Evolutionary conservation across 768 basidiomycete genomes (phyloP), one percentile per base, ranked within the genome.

Genomic region (Amanita pseudoporphyria): DNA sequence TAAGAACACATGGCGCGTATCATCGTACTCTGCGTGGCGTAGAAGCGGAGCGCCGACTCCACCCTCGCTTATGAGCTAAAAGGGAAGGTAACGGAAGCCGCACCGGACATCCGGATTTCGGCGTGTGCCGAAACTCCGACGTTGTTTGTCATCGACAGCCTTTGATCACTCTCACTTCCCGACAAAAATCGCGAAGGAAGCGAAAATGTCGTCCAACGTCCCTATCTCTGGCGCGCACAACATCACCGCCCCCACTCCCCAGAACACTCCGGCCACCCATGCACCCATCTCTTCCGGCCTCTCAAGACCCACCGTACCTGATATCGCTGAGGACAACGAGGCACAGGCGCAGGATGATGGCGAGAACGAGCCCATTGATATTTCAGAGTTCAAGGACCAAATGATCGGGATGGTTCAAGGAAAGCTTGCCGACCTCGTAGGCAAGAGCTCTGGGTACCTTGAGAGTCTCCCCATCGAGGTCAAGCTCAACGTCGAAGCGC

Each of bases 381-480:
- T 74, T 37, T 63, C 66, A 4, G 71, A 68, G 18, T 61, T 71
- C 47, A 67, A 79, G 65, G 73, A 77, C 57, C 83, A 84, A 16
- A 83, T 91, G 72, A 70, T 91, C 38, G 83, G 81, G 46, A 76
- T 98, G 66, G 91, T 98, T 12, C 91, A 97, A 55, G 84, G 84
- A 56, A 85, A 82, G 66, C 85, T 99, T 53, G 80, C 82, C 31
- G 74, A 74, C 58, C 82, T 99, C 32, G 70, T 97, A 55, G 95
- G 95, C 43, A 84, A 82, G 66, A 90, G 89, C 62, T 94, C 90
- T 12, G 93, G 93, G 12, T 99, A 99, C 71, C 80, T 99, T 70
- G 92, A 97, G 70, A 75, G 73, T 58, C 78, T 98, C 45, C 87
- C 93, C 9, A 67, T 74, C 40, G 80, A 84, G 38, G 81, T 94